Percentiles rank a stretch among this genome's conserved stretches.
These are phyloP conservation scores for Ceratocystis ficicola DNA, from an alignment of 2,329 filamentous ascomycete species.

Conservation along the genomic window DNA sequence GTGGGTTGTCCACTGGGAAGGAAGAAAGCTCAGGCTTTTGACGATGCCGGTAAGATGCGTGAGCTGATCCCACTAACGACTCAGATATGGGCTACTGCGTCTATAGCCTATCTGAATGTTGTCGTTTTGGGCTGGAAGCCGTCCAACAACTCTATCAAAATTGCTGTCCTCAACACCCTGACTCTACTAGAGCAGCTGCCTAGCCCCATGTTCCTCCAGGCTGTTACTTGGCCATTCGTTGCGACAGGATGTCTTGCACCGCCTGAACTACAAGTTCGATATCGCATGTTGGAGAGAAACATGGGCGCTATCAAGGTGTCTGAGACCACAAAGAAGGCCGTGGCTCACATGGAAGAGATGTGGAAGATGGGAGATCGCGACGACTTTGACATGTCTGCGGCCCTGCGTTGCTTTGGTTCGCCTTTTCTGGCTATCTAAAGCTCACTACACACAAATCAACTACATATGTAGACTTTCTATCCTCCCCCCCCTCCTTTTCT, in stretches of 20 bases:
- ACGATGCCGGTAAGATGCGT: conserved; percentile 18
- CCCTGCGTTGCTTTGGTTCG: conserved; percentile 15
- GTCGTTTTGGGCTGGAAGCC: conserved; percentile 43
- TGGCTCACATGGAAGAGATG: conserved; percentile 37
- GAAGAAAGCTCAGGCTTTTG: conserved; percentile 18
- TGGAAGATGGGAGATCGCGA: conserved; percentile 29
- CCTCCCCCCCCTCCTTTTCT: neutral
- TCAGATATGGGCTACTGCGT: conserved; percentile 38
- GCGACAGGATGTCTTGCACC: conserved; percentile 34
- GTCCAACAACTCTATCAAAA: conserved; percentile 32
- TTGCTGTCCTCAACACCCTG: conserved; percentile 25
- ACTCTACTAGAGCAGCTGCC: conserved; percentile 30
- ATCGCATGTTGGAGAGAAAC: conserved; percentile 32
- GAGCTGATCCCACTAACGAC: conserved; percentile 25
- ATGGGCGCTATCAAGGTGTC: conserved; percentile 37
- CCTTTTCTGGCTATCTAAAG: conserved; percentile 19
- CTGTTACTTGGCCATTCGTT: conserved; percentile 34
- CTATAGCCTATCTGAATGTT: conserved; percentile 37
- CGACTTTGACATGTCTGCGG: conserved; percentile 15
- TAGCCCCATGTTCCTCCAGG: conserved; percentile 29
- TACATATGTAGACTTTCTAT: neutral
- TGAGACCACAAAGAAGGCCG: conserved; percentile 35
- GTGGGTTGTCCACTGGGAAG: conserved; percentile 18
- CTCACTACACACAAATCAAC: neutral
- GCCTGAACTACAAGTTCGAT: conserved; percentile 33